These are phyloP conservation scores for Phallus indusiatus DNA, from an alignment of 768 basidiomycete species.

Conservation along the genomic window DNA sequence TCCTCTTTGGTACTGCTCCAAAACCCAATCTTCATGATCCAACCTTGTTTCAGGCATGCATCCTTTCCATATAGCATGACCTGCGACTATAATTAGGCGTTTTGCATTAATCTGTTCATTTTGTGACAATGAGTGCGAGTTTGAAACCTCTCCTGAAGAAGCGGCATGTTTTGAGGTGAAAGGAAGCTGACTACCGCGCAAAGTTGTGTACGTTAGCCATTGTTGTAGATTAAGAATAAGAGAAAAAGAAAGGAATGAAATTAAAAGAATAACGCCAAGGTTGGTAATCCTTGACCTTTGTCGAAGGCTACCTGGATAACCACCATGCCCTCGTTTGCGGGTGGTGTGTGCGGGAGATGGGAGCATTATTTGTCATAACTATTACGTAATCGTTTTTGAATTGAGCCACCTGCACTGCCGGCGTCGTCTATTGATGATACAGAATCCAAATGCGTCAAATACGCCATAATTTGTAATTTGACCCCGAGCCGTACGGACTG, in stretches of 20 bases:
- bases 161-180: not conserved
- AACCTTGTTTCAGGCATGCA: slow-evolving; percentile 39
- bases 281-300: slow-evolving; percentile 51
- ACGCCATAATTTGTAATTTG: too few species aligned
- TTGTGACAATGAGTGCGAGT: slow-evolving; percentile 13
- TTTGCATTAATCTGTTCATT: slow-evolving; percentile 23
- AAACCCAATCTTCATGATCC: slow-evolving; percentile 66
- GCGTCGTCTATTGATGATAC: too few species aligned
- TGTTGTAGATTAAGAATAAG: slow-evolving; percentile 48
- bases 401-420: too few species aligned
- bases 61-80: slow-evolving; percentile 86
- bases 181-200: slow-evolving; percentile 9
- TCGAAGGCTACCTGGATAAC: not conserved
- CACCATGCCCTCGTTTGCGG: not conserved
- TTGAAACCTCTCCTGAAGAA: not conserved
- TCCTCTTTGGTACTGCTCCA: slow-evolving; percentile 73
- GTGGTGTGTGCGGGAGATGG: slow-evolving; percentile 3
- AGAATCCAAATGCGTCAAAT: too few species aligned
- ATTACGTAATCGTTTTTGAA: too few species aligned
- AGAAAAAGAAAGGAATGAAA: slow-evolving; percentile 35
- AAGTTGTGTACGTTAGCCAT: slow-evolving; percentile 24
- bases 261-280: slow-evolving; percentile 53
- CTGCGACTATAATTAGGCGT: slow-evolving; percentile 79
- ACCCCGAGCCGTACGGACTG: too few species aligned
- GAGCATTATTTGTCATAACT: not conserved